Evolutionary conservation across 129 eudicot genomes (phyloP).

Genomic region (Arctium lappa): DNA sequence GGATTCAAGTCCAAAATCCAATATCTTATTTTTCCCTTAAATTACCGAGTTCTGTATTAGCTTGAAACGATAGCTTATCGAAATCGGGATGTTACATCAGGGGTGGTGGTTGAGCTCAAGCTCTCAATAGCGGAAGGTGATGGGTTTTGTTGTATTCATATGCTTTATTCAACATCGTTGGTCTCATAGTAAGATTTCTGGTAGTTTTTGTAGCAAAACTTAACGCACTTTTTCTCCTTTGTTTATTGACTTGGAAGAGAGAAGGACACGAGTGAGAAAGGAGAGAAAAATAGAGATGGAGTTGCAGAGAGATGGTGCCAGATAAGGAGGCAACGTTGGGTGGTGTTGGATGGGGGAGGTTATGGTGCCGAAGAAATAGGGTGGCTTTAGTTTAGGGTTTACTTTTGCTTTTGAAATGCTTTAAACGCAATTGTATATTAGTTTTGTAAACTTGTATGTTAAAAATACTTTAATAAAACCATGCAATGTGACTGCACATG

Average conservation of each 20-base stretch:
- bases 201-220: not conserved
- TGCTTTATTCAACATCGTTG: not conserved
- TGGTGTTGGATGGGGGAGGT: not conserved
- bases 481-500: not conserved
- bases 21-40: too few relatives aligned
- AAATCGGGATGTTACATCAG: too few relatives aligned
- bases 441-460: not conserved
- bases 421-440: too few relatives aligned
- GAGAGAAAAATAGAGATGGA: not conserved
- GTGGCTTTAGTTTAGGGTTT: not conserved
- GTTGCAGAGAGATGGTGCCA: not conserved
- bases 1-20: too few relatives aligned
- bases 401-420: too few relatives aligned
- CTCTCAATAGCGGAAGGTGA: not conserved
- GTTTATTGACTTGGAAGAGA: not conserved
- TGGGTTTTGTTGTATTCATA: not conserved
- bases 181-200: not conserved
- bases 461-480: too few relatives aligned
- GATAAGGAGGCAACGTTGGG: not conserved
- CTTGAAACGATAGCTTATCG: too few relatives aligned
- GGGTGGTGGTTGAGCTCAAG: too few relatives aligned
- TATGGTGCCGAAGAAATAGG: not conserved
- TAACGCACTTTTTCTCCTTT: not conserved
- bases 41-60: too few relatives aligned
- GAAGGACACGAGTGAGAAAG: not conserved